Evolutionary conservation across 208 protist species (phyloP), one percentile per base, ranked within the genome.

Genomic region (Leishmania major): DNA sequence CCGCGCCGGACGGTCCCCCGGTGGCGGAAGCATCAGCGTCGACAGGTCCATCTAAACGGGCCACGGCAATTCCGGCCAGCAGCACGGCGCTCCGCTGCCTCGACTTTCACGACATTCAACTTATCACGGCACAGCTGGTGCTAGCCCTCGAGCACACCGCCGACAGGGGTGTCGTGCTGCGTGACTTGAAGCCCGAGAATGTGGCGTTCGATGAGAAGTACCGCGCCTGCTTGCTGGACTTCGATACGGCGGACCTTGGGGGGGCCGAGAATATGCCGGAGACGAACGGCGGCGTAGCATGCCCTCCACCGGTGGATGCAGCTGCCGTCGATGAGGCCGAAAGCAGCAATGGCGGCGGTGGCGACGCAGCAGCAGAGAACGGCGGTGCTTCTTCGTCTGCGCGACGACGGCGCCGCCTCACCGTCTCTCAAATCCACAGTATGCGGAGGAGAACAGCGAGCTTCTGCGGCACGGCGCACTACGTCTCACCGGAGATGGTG

Each of bases 401-500:
- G 43, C 84, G 75, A 17, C 84, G 75, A 17, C 89, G 83, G 49
- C 89, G 92, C 11, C 90, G 91, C 17, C 75, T 96, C 66, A 96
- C 90, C 37, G 90, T 98, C 7, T 96, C 93, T 15, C 87, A 93
- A 66, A 96, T 98, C 69, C 96, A 97, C 78, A 8, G 40, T 13
- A 97, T 97, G 89, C 93, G 96, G 2, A 88, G 87, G 55, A 91
- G 84, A 40, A 94, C 93, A 17, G 82, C 90, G 35, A 93, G 91
- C 75, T 98, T 98, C 84, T 98, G 94, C 82, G 97, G 96, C 69
- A 98, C 96, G 28, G 94, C 96, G 19, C 94, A 99, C 79, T 99
- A 99, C 84, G 95, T 99, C 7, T 98, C 96, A 3, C 98, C 98
- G 0, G 98, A 99, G 84, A 96, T 99, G 87, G 89, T 97, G 19